Evolutionary conservation across 2,329 filamentous ascomycete genomes (phyloP), one percentile per base, ranked within the genome.

Genomic region (Ilyonectria robusta): DNA sequence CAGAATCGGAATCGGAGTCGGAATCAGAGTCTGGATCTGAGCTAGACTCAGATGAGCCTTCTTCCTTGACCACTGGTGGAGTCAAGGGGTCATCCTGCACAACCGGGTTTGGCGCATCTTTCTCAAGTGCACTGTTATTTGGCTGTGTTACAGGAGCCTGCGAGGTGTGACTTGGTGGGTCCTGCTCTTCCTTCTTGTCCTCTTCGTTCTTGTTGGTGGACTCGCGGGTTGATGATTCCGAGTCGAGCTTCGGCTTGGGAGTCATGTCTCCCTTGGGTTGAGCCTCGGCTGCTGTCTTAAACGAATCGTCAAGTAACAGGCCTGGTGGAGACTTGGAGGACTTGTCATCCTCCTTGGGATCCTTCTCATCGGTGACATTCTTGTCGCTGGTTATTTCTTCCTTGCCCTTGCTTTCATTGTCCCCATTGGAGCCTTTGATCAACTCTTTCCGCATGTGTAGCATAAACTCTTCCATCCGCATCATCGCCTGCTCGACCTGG

Each of bases 401-500:
- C 40, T 69, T 70, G 31, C 65, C 62, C 48, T 59, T 54, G n/a
- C 6, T 40, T 15, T 65, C 63, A 17, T 48, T 29, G 15, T 53
- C 58, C 31, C 31, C 58, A 17, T 40, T 1, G 7, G 44, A 17
- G 29, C 15, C 59, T 13, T 48, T 69, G 13, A 63, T 58, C 35
- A 76, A 68, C 55, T 76, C 73, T 15, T 65, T 65, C n/a, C 71
- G 73, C 67, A 75, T 76, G 48, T 73, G 70, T 21, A 76, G 42
- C 63, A 76, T 71, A 5, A 65, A 73, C 13, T 69, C 64, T 46
- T 76, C 74, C 70, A 76, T 74, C 23, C 67, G 65, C 31, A 51
- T 68, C 75, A 76, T 76, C 6, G 73, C 75, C n/a, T 76, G 70
- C 10, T 65, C 63, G 58, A 74, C 73, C 9, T 76, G 69, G 17